A percentile compares a stretch with the other conserved stretches of the same genome.
Evolutionary conservation across 495 filamentous ascomycete genomes (phyloP).

Genomic region (Lophiostoma macrostomum): DNA sequence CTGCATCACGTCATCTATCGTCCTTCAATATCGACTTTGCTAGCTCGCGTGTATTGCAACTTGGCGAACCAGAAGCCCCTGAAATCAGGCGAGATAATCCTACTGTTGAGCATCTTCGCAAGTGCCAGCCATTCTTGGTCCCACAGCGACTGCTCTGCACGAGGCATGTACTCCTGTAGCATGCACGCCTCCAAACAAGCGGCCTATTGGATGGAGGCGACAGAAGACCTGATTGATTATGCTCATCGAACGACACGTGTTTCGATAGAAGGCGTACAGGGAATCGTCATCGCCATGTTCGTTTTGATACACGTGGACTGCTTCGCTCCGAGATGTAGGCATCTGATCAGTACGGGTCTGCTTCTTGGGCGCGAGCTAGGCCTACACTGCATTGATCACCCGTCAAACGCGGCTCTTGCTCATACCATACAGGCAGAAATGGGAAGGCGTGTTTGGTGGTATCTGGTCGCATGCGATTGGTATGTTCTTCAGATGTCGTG

Average conservation of each 20-base stretch:
- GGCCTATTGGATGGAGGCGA: constrained; percentile 41
- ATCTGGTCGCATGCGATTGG: constrained; percentile 50
- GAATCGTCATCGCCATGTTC: constrained; percentile 43
- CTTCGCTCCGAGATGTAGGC: constrained; percentile 39
- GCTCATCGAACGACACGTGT: constrained; percentile 32
- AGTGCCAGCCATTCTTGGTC: constrained; percentile 47
- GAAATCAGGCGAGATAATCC: constrained; percentile 38
- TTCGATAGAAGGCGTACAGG: constrained; percentile 48
- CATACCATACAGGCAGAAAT: constrained; percentile 42
- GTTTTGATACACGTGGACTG: constrained; percentile 45
- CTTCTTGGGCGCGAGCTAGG: constrained; percentile 42
- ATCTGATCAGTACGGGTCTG: constrained; percentile 38
- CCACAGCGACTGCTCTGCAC: constrained; percentile 20
- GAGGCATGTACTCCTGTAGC: constrained; percentile 36
- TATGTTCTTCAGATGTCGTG: constrained; percentile 22
- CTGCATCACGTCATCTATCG: constrained; percentile 46
- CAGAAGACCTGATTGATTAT: constrained; percentile 44
- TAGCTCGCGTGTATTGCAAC: constrained; percentile 43
- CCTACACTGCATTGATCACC: constrained; percentile 47
- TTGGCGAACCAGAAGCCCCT: constrained; percentile 31
- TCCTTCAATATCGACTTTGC: constrained; percentile 39
- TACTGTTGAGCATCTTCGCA: constrained; percentile 48
- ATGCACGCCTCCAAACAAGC: constrained; percentile 39
- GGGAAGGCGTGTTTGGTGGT: constrained; percentile 51
- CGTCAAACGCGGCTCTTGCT: constrained; percentile 23